Evolutionary conservation across 495 filamentous ascomycete genomes (phyloP).

Genomic region (Neurospora discreta): DNA sequence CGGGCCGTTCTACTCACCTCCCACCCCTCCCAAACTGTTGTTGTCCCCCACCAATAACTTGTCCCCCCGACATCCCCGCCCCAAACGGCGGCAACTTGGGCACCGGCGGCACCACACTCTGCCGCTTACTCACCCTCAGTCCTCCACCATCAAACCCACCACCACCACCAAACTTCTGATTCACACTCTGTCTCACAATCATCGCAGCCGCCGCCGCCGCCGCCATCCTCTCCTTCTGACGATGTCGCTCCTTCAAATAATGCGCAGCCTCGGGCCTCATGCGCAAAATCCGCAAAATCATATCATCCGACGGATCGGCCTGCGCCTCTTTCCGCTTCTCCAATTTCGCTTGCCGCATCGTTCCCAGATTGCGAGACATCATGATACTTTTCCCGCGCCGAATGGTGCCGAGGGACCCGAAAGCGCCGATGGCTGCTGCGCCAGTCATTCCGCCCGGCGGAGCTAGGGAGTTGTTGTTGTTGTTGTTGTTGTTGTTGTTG

Average conservation of each 20-base stretch:
- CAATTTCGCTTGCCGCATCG: conserved; percentile 90
- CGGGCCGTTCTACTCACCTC: no score
- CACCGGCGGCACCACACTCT: neutral
- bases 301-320: conserved; percentile 94
- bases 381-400: conserved; percentile 86
- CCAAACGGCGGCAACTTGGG: neutral
- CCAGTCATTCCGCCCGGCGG: neutral
- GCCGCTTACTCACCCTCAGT: neutral
- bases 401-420: conserved; percentile 62
- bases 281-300: conserved; percentile 89
- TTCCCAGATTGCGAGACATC: conserved; percentile 88
- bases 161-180: conserved; percentile 28
- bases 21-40: neutral
- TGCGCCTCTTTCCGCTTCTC: conserved; percentile 92
- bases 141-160: neutral
- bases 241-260: conserved; percentile 81
- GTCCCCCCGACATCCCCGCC: neutral
- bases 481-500: neutral
- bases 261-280: conserved; percentile 91
- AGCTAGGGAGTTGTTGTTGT: neutral
- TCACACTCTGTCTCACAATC: conserved; percentile 89
- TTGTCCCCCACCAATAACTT: neutral
- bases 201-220: conserved; percentile 83
- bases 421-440: conserved; percentile 30
- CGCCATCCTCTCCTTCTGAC: conserved; percentile 88